Percentiles rank a stretch among this genome's conserved stretches.
These are phyloP conservation scores for Russula ochroleuca DNA, from an alignment of 768 basidiomycete species.

Conservation along the genomic window DNA sequence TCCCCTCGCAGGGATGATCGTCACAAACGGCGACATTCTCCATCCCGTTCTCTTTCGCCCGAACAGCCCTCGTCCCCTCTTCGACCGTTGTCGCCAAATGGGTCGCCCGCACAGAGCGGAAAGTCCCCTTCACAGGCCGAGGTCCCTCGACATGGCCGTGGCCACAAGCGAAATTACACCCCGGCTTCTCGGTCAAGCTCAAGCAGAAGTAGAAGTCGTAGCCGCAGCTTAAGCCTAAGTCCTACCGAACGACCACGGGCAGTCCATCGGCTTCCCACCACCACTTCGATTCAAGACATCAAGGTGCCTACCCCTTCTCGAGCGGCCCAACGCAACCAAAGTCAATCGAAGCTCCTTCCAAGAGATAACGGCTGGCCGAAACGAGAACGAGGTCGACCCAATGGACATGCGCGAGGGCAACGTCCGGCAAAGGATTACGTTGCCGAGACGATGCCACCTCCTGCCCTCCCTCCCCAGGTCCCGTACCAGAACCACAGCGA, in stretches of 20 bases:
- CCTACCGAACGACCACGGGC: constrained; percentile 49
- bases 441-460: constrained; percentile 25
- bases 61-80: constrained; percentile 22
- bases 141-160: constrained; percentile 29
- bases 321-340: constrained; percentile 16
- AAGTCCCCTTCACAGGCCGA: constrained; percentile 14
- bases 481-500: constrained; percentile 8
- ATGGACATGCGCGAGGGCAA: constrained; percentile 18
- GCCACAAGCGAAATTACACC: constrained; percentile 43
- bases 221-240: constrained; percentile 39
- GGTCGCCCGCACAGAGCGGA: constrained; percentile 15
- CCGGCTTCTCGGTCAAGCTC: constrained; percentile 52
- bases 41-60: constrained; percentile 34
- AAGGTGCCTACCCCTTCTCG: constrained; percentile 14
- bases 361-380: constrained; percentile 30
- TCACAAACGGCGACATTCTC: constrained; percentile 34
- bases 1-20: constrained; percentile 43
- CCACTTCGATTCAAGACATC: constrained; percentile 39
- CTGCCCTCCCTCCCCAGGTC: constrained; percentile 19
- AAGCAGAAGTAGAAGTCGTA: constrained; percentile 52
- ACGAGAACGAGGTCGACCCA: constrained; percentile 23
- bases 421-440: constrained; percentile 12
- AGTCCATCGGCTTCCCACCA: constrained; percentile 59
- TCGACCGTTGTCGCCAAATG: constrained; percentile 21
- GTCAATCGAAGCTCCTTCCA: constrained; percentile 21